A percentile compares a stretch with the other conserved stretches of the same genome.
phyloP scores from a whole-genome alignment of 257 asterid genomes.

The Henckelia pumila region DNA sequence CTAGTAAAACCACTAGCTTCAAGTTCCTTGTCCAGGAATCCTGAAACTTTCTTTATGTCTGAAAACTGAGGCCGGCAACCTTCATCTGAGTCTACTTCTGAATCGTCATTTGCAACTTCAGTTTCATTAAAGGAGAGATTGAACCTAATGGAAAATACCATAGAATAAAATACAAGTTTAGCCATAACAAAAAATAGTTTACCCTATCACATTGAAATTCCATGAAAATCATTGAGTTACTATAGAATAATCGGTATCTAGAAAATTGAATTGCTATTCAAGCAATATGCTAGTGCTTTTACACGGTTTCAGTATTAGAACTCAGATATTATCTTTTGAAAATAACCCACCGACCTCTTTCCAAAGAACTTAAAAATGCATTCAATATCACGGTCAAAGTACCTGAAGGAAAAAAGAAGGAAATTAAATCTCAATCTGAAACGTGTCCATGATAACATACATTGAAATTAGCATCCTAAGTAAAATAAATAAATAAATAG shows the following conservation, averaged over 20 bases:
- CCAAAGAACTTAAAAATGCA: slow-evolving; percentile 86
- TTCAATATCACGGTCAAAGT: slow-evolving; percentile 87
- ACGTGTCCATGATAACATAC: neutral
- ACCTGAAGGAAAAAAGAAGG: slow-evolving; percentile 45
- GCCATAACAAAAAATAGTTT: no score
- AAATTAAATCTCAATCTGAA: slow-evolving; percentile 14
- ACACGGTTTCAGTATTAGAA: slow-evolving; percentile 9
- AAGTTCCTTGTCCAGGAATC: slow-evolving; percentile 85
- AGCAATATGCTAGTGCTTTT: neutral
- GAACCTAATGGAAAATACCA: slow-evolving; percentile 44
- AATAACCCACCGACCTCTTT: slow-evolving; percentile 57
- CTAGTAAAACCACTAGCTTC: slow-evolving; percentile 96
- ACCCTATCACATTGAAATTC: neutral
- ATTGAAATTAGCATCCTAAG: neutral
- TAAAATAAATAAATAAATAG: slow-evolving; percentile 8
- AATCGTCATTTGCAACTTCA: slow-evolving; percentile 46
- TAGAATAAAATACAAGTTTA: no score
- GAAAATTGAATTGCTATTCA: neutral
- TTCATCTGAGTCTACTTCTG: slow-evolving; percentile 53
- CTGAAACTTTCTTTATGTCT: slow-evolving; percentile 59
- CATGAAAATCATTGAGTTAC: neutral
- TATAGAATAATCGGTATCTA: neutral
- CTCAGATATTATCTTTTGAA: slow-evolving; percentile 5
- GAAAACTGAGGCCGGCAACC: slow-evolving; percentile 63
- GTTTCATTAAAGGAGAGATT: slow-evolving; percentile 57